Conservation (phyloP, 176 grass and related monocot genomes). For the Carex scoparia region DNA sequence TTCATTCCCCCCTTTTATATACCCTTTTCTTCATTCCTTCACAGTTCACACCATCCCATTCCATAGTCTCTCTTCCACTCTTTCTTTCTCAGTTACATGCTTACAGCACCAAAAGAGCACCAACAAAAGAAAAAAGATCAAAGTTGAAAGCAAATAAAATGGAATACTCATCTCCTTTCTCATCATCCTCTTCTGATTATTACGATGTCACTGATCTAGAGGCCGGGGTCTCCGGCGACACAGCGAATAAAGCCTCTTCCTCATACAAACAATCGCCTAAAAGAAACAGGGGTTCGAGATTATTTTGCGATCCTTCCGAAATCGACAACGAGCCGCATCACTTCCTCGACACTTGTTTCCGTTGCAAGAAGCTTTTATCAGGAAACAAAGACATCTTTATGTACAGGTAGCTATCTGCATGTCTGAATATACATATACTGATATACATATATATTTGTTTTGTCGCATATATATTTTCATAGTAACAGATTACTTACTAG, state of each 20-base stretch:
- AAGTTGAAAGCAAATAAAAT: background rate
- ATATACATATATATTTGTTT: background rate
- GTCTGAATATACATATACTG: no score
- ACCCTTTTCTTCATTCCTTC: background rate
- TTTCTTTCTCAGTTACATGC: background rate
- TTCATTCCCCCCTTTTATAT: slow-evolving; percentile 2
- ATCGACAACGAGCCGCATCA: slow-evolving; percentile 43
- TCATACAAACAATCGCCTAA: background rate
- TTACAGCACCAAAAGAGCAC: background rate
- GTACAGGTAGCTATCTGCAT: slow-evolving; percentile 55
- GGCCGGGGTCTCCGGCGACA: slow-evolving; percentile 36
- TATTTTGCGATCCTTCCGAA: slow-evolving; percentile 60
- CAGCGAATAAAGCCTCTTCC: background rate
- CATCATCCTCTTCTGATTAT: slow-evolving; percentile 17
- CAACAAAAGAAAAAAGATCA: background rate
- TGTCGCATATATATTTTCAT: background rate
- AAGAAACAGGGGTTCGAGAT: slow-evolving; percentile 6
- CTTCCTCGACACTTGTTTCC: slow-evolving; percentile 84
- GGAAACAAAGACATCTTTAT: slow-evolving; percentile 85
- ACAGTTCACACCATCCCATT: background rate
- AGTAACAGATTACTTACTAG: background rate
- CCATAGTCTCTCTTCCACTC: background rate
- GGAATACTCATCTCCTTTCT: background rate
- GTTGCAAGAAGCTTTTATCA: slow-evolving; percentile 60
- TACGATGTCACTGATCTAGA: slow-evolving; percentile 40